Evolutionary conservation across 257 asterid species (phyloP).

Genomic region (Solanum habrochaites): DNA sequence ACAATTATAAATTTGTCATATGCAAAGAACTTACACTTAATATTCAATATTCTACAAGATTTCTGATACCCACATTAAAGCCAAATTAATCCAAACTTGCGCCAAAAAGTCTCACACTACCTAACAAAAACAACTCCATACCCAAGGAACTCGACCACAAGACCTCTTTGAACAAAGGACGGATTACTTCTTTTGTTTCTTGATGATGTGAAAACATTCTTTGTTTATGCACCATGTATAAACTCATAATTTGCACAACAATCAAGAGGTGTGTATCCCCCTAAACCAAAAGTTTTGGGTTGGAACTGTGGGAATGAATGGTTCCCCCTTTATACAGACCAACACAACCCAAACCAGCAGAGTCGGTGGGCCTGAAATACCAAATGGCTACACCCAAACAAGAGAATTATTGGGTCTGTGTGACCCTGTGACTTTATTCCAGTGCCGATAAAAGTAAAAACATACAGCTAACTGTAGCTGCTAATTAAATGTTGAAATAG

Average conservation of each 20-base stretch:
- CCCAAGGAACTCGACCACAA: too few relatives aligned
- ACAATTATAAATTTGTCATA: not conserved
- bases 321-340: not conserved
- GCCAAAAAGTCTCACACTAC: not conserved
- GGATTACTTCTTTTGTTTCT: not conserved
- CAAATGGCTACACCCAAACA: not conserved
- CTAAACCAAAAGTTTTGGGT: not conserved
- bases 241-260: not conserved
- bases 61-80: not conserved
- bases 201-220: not conserved
- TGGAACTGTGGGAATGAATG: not conserved
- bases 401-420: not conserved
- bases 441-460: not conserved
- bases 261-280: not conserved
- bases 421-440: not conserved
- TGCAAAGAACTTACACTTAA: not conserved
- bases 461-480: not conserved
- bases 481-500: not conserved
- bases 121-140: not conserved
- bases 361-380: not conserved
- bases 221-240: not conserved
- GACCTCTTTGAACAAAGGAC: too few relatives aligned
- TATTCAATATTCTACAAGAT: not conserved
- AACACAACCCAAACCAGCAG: not conserved
- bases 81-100: not conserved